Evolutionary conservation across 352 stramenopile species (phyloP), one percentile per base, ranked within the genome.

Genomic region (Pythium scleroteichum): DNA sequence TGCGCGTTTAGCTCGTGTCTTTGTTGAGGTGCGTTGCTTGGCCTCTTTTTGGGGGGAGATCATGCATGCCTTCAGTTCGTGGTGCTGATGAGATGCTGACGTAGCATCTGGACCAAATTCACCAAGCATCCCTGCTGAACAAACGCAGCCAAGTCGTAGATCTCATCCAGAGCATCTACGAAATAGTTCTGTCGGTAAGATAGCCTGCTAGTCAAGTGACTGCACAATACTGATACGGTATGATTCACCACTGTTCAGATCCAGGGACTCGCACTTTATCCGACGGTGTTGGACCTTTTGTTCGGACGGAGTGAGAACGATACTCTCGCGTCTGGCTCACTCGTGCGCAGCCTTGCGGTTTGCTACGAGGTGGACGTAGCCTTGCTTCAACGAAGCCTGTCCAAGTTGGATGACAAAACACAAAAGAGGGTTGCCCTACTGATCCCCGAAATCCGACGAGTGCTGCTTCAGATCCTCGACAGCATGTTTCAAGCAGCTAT

Each of bases 341-440:
- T 94, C 12, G n/a, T 87, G 23, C 73, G 67, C n/a, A 59, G 65
- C 0, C 66, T 94, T 2, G 53, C 81, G 17, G 62, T 75, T 19
- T 85, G 75, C 57, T 92, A 91, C 61, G 82, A 94, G 50, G 59
- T 48, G 8, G 76, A 80, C 33, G 27, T 92, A 22, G 77, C 79
- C 1, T 29, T 38, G 3, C 41, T 92, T 22, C 78, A 92, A 51
- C 64, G 68, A 2, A 71, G 78, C 16, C 14, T 89, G 23, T 24
- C 41, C 9, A 82, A 68, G 14, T 66, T 87, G 20, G 73, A 88
- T 27, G 78, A 79, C 1, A 74, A 54, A 55, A 40, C 52, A 29
- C 47, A 66, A 14, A 69, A 70, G 39, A 67, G 72, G 58, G 39
- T 53, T 44, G 61, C 55, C 7, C 17, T 86, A 10, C n/a, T 86